Percentiles rank a stretch among this genome's conserved stretches.
Conservation (phyloP, 306 rosid species). For the Abrus pulchellus region DNA sequence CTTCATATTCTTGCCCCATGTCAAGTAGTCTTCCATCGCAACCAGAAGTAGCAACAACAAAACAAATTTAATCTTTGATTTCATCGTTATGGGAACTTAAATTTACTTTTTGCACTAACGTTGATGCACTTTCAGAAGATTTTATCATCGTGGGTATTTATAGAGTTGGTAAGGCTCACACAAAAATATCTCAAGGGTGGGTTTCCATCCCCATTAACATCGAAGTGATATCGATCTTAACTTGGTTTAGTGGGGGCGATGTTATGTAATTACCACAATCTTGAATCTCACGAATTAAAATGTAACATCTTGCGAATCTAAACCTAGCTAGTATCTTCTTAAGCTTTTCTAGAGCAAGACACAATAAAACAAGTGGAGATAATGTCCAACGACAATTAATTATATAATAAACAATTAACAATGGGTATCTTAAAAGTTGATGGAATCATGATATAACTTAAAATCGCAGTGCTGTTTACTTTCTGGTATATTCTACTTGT, state of each 20-base stretch:
- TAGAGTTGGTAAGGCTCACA: neutral
- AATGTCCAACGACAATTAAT: neutral
- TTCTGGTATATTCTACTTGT: neutral
- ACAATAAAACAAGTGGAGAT: neutral
- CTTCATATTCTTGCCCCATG: slow-evolving; percentile 29
- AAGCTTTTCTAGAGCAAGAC: neutral
- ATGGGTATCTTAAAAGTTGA: too few relatives aligned
- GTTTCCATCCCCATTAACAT: slow-evolving; percentile 17
- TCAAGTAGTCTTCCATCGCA: slow-evolving; percentile 24
- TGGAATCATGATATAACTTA: neutral
- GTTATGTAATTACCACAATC: too few relatives aligned
- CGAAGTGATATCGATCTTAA: neutral
- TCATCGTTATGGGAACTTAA: slow-evolving; percentile 3
- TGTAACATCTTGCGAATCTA: neutral
- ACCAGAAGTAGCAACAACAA: slow-evolving; percentile 1
- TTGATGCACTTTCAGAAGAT: neutral
- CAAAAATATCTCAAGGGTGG: slow-evolving; percentile 5
- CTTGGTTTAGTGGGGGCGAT: neutral
- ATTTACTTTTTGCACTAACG: too few relatives aligned
- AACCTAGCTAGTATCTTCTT: neutral
- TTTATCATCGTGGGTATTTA: slow-evolving; percentile 3
- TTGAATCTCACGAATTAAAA: neutral
- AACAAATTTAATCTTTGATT: slow-evolving; percentile 20
- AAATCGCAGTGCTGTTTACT: neutral
- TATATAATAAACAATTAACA: neutral